Evolutionary conservation across 768 basidiomycete genomes (phyloP).

Genomic region (Termitomyces sp.): DNA sequence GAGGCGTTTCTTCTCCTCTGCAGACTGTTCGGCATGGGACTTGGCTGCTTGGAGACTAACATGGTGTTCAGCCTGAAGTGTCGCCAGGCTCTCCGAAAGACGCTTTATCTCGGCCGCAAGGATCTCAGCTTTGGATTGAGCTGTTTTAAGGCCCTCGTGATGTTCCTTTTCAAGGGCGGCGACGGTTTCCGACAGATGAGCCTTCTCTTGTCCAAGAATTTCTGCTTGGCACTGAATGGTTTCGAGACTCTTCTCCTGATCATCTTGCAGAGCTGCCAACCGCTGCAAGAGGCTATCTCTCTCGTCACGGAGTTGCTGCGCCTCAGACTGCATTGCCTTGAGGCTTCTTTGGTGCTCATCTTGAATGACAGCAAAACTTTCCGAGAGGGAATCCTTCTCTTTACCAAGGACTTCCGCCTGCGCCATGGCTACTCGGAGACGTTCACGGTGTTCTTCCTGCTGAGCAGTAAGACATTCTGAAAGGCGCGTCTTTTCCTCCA

Average conservation of each 20-base stretch:
- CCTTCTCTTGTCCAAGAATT: constrained; percentile 1
- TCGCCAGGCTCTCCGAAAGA: background rate
- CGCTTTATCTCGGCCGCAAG: constrained; percentile 1
- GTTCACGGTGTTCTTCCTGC: constrained; percentile 1
- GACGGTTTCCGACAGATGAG: background rate
- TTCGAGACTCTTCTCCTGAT: background rate
- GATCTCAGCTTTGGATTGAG: background rate
- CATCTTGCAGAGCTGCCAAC: background rate
- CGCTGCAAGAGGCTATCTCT: background rate
- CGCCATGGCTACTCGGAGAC: background rate
- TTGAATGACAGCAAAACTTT: background rate
- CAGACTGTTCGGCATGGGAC: background rate
- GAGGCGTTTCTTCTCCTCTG: constrained; percentile 1
- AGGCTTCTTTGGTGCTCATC: constrained; percentile 2
- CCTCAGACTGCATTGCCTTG: background rate
- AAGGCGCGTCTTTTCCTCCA: constrained; percentile 1
- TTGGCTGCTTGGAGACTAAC: background rate
- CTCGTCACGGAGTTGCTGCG: background rate
- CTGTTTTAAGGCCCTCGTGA: background rate
- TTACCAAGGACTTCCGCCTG: background rate
- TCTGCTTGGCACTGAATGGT: constrained; percentile 1
- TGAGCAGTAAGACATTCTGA: background rate
- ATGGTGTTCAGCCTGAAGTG: constrained; percentile 1
- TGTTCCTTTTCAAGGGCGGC: background rate
- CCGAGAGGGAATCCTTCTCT: constrained; percentile 4